These are phyloP conservation scores for Tricholomella constricta DNA, from an alignment of 768 basidiomycete genomes.

Conservation along the genomic window DNA sequence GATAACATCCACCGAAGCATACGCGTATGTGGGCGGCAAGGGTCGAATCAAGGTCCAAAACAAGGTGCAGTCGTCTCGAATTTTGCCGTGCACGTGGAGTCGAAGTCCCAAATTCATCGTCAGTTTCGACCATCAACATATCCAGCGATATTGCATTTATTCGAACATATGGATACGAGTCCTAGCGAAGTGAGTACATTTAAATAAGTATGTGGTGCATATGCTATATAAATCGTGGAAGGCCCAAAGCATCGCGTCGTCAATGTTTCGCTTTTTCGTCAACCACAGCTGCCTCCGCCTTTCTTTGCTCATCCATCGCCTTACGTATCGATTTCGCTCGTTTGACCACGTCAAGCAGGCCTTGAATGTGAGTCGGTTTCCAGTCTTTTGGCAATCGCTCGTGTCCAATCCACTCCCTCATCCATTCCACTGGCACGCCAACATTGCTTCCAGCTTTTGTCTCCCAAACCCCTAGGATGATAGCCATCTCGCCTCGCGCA, in stretches of 20 bases:
- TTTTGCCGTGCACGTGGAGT: too few relatives aligned
- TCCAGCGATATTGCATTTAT: neutral
- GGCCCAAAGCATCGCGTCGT: neutral
- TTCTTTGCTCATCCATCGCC: conserved; percentile 25
- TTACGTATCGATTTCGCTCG: conserved; percentile 30
- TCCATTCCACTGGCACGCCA: conserved; percentile 47
- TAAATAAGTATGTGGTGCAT: neutral
- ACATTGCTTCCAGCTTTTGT: conserved; percentile 34
- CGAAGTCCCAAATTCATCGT: too few relatives aligned
- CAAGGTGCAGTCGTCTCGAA: too few relatives aligned
- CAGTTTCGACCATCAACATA: neutral
- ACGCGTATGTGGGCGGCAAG: too few relatives aligned
- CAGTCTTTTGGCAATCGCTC: conserved; percentile 54
- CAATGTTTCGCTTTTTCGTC: neutral
- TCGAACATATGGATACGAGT: too few relatives aligned
- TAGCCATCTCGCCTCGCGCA: conserved; percentile 68
- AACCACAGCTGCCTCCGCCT: conserved; percentile 6
- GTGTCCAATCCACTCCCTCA: conserved; percentile 50
- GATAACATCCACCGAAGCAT: too few relatives aligned
- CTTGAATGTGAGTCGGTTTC: conserved; percentile 39
- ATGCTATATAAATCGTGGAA: neutral
- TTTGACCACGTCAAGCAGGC: conserved; percentile 37
- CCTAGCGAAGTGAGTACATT: neutral
- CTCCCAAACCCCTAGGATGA: conserved; percentile 61
- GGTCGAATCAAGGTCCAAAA: too few relatives aligned